These are phyloP conservation scores for Amaranthus hypochondriacus DNA, from an alignment of 148 eudicot genomes.

Conservation along the genomic window DNA sequence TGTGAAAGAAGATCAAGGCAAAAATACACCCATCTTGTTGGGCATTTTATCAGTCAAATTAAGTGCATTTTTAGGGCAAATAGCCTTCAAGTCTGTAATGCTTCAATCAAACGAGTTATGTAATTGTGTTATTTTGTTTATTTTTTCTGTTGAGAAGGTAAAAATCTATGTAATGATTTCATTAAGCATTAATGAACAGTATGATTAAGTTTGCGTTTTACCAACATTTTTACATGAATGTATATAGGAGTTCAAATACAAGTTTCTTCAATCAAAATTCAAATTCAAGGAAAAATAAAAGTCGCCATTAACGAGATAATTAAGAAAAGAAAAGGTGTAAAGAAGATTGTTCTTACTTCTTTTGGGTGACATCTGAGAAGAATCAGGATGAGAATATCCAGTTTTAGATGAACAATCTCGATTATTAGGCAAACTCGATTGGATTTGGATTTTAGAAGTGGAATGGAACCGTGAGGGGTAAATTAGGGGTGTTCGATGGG, in stretches of 20 bases:
- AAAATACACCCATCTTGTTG: constrained; percentile 12
- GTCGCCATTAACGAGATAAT: not conserved
- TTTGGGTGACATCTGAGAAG: too few species aligned
- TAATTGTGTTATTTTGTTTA: not conserved
- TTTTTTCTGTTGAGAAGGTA: not conserved
- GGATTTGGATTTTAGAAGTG: too few species aligned
- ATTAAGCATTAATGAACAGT: constrained; percentile 5
- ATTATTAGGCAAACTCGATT: too few species aligned
- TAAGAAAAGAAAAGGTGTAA: not conserved
- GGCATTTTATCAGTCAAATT: constrained; percentile 19
- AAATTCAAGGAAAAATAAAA: not conserved
- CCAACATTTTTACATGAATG: not conserved
- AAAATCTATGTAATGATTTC: not conserved
- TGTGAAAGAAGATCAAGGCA: constrained; percentile 15
- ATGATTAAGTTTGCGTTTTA: not conserved
- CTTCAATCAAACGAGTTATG: not conserved
- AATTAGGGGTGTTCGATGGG: too few species aligned
- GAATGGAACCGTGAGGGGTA: too few species aligned
- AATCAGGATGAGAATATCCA: too few species aligned
- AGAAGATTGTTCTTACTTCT: not conserved
- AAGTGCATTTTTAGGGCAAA: constrained; percentile 21
- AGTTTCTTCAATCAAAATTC: too few species aligned
- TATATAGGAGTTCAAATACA: not conserved
- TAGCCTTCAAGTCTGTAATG: constrained; percentile 3
- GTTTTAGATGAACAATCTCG: too few species aligned